Evolutionary conservation across 495 filamentous ascomycete species (phyloP).

Genomic region (Xylaria flabelliformis): DNA sequence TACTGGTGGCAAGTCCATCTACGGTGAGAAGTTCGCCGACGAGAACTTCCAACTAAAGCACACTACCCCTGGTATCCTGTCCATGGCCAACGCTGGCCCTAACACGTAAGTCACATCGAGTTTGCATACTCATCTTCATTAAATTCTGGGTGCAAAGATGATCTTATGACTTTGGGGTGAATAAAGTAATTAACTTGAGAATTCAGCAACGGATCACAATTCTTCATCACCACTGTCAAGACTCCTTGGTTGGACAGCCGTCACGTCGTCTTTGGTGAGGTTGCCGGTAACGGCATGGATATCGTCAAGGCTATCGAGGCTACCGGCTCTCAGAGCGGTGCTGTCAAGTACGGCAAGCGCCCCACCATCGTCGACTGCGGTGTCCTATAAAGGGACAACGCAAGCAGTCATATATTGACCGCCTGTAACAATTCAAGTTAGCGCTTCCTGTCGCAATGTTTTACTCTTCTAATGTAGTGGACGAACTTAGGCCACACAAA

Average conservation of each 20-base stretch:
- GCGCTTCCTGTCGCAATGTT: conserved; percentile 25
- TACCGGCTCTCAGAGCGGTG: conserved; percentile 66
- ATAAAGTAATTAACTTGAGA: conserved; percentile 17
- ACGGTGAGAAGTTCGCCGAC: conserved; percentile 83
- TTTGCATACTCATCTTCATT: background rate
- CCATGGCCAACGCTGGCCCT: conserved; percentile 83
- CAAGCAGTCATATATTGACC: conserved; percentile 12
- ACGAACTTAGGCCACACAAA: conserved; percentile 27
- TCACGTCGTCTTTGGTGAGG: conserved; percentile 84
- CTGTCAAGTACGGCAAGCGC: conserved; percentile 66
- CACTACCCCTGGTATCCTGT: conserved; percentile 67
- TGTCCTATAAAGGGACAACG: conserved; percentile 51
- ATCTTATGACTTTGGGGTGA: conserved; percentile 8
- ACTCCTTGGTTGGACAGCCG: conserved; percentile 79
- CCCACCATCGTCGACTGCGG: conserved; percentile 71
- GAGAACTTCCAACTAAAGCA: conserved; percentile 79
- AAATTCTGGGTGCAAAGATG: background rate
- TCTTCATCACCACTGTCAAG: conserved; percentile 76
- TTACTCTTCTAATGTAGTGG: conserved; percentile 21
- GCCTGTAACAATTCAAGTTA: conserved; percentile 35
- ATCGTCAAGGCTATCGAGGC: conserved; percentile 79
- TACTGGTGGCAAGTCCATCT: conserved; percentile 86
- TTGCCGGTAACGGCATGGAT: conserved; percentile 63
- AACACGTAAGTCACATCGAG: conserved; percentile 67
- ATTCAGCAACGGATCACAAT: conserved; percentile 74